Evolutionary conservation across 176 grass and related monocot genomes (phyloP), one percentile per base, ranked within the genome.

Genomic region (Ananas comosus): DNA sequence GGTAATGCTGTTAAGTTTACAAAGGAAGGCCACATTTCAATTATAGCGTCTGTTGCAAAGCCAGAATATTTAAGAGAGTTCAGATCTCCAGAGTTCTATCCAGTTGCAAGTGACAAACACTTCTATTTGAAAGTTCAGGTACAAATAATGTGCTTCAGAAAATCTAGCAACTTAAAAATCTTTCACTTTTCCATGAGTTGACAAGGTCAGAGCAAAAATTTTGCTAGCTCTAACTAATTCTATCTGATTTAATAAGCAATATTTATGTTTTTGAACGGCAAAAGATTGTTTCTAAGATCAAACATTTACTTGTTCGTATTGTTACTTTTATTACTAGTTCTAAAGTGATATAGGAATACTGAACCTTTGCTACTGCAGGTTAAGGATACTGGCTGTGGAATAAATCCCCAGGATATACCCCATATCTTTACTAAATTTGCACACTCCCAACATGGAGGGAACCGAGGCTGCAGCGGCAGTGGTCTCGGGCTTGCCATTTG

Each of bases 71-170:
- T 91, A 70, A 88, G 87, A 81, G 95, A 99, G 29, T 76, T 89
- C 70, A 82, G 86, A 73, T 78, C 74, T 56, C 70, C 90, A 58
- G 87, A 99, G 64, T 99, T 88, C 74, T 86, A 83, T 67, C 90
- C 87, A 42, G 70, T 65, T 82, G 69, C 82, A 53, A 78, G 78
- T 63, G 90, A 99, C 67, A 82, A 79, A 9, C 80, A 94, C 81
- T 99, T 99, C 67, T 94, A 86, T 78, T 74, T 99, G 51, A 90
- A 80, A 80, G 87, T 99, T 65, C 95, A 99, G 95, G 95, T 94
- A 88, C 77, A 22, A 24, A 70, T 42, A 9, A 17, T 59, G 54
- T 59, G 19, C 54, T 18, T 17, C 16, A 19, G 19, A 21, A 18
- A 19, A 17, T 59, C 54, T 59, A 18, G 4, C 56, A 61, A 16